A percentile compares a stretch with the other conserved stretches of the same genome.
Conservation (phyloP, 2,329 filamentous ascomycete species). For the Hypocrella siamensis region DNA sequence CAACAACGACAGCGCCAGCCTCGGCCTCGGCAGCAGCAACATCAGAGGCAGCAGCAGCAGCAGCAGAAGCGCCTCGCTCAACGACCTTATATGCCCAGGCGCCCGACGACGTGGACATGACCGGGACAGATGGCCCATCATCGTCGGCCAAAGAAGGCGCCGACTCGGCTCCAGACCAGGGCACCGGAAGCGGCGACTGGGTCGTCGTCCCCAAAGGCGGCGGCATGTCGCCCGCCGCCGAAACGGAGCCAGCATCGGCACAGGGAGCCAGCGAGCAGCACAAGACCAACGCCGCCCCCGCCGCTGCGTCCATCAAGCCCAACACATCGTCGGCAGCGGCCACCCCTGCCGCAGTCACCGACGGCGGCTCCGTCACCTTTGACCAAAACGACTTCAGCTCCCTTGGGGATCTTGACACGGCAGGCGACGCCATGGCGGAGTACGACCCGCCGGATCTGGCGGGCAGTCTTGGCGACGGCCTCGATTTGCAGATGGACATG, state of each 20-base stretch:
- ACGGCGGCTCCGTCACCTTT: slow-evolving; percentile 26
- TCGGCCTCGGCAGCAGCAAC: too few species aligned
- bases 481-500: slow-evolving; percentile 50
- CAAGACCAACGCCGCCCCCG: slow-evolving; percentile 7
- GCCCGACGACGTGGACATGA: slow-evolving; percentile 30
- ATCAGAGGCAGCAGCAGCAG: too few species aligned
- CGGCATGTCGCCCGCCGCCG: slow-evolving; percentile 25
- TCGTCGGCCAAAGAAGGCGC: slow-evolving; percentile 14
- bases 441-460: slow-evolving; percentile 43
- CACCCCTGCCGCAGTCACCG: slow-evolving; percentile 26
- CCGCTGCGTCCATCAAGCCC: slow-evolving; percentile 16
- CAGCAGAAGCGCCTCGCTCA: too few species aligned
- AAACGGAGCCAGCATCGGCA: background rate
- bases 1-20: background rate
- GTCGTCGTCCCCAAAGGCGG: slow-evolving; percentile 56
- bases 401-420: slow-evolving; percentile 51
- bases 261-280: slow-evolving; percentile 4
- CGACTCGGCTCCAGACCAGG: slow-evolving; percentile 30
- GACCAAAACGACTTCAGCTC: slow-evolving; percentile 47
- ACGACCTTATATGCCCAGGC: too few species aligned
- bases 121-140: slow-evolving; percentile 26
- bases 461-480: slow-evolving; percentile 35
- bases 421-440: slow-evolving; percentile 53
- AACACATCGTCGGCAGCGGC: slow-evolving; percentile 23
- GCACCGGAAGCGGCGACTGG: slow-evolving; percentile 50